Conservation (phyloP, 768 basidiomycete species). For the Trametopsis cervina region DNA sequence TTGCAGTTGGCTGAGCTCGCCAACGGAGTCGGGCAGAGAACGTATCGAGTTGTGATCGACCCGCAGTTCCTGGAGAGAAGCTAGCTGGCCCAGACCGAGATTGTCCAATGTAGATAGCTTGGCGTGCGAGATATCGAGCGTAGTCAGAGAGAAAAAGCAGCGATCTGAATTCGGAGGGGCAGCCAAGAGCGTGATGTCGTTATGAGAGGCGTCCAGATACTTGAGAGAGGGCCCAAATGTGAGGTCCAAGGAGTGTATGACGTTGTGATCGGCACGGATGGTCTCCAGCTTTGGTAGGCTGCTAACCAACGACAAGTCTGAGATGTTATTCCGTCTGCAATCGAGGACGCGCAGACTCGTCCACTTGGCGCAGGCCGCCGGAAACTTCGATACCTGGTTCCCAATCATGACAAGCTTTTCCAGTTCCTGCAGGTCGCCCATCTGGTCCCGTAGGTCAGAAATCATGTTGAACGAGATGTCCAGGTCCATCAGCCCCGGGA, state of each 20-base stretch:
- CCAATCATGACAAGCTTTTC: constrained; percentile 78
- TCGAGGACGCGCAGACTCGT: constrained; percentile 65
- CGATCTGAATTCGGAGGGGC: constrained; percentile 45
- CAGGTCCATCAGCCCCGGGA: constrained; percentile 71
- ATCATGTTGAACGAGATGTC: constrained; percentile 95
- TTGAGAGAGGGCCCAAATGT: constrained; percentile 60
- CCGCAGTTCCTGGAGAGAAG: constrained; percentile 61
- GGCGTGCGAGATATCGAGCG: constrained; percentile 80
- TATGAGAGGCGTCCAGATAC: constrained; percentile 72
- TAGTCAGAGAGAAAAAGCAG: constrained; percentile 55
- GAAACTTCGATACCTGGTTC: constrained; percentile 72
- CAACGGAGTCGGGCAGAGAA: constrained; percentile 76
- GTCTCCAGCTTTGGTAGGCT: constrained; percentile 61
- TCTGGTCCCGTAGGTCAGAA: constrained; percentile 69
- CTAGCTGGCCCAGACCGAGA: constrained; percentile 61
- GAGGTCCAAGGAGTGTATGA: constrained; percentile 73
- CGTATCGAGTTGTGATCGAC: constrained; percentile 87
- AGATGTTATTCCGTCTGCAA: constrained; percentile 78
- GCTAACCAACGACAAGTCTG: constrained; percentile 64
- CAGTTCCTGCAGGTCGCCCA: constrained; percentile 62
- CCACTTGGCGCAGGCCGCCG: constrained; percentile 50
- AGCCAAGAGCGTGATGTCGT: constrained; percentile 80
- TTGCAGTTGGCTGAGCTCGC: constrained; percentile 63
- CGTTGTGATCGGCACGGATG: constrained; percentile 78
- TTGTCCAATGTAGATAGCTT: constrained; percentile 84